These are phyloP conservation scores for Phyllosticta ampelicida DNA, from an alignment of 2,329 filamentous ascomycete genomes.

Conservation along the genomic window DNA sequence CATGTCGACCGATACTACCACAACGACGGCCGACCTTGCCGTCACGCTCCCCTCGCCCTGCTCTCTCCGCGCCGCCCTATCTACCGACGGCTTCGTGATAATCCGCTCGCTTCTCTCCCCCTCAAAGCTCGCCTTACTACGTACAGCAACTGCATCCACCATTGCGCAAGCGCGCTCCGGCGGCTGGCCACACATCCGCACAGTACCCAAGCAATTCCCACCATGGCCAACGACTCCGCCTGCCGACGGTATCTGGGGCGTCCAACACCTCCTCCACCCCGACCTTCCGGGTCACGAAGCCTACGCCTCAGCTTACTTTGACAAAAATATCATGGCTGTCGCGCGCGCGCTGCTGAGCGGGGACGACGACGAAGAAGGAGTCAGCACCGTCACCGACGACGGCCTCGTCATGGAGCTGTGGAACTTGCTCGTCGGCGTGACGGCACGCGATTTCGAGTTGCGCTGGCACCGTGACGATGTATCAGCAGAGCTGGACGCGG, in stretches of 20 bases:
- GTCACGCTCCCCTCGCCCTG: slow-evolving; percentile 16
- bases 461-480: slow-evolving; percentile 85
- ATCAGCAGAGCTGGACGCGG: slow-evolving; percentile 30
- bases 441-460: slow-evolving; percentile 54
- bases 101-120: slow-evolving; percentile 54
- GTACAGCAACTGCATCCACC: slow-evolving; percentile 46
- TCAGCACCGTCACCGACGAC: slow-evolving; percentile 56
- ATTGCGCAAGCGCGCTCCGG: slow-evolving; percentile 55
- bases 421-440: slow-evolving; percentile 72
- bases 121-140: slow-evolving; percentile 47
- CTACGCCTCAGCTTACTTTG: slow-evolving; percentile 66
- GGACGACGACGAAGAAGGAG: slow-evolving; percentile 26
- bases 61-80: slow-evolving; percentile 46
- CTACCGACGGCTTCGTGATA: slow-evolving; percentile 64
- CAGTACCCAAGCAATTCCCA: slow-evolving; percentile 81
- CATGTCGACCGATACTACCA: background rate
- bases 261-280: slow-evolving; percentile 75
- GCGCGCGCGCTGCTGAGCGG: slow-evolving; percentile 45
- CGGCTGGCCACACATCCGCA: slow-evolving; percentile 70
- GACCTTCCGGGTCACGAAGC: slow-evolving; percentile 48
- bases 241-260: slow-evolving; percentile 63
- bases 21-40: background rate
- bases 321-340: slow-evolving; percentile 30
- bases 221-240: slow-evolving; percentile 57
- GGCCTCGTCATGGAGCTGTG: slow-evolving; percentile 77